Evolutionary conservation across 148 eudicot genomes (phyloP).

Genomic region (Vaccinium darrowii): DNA sequence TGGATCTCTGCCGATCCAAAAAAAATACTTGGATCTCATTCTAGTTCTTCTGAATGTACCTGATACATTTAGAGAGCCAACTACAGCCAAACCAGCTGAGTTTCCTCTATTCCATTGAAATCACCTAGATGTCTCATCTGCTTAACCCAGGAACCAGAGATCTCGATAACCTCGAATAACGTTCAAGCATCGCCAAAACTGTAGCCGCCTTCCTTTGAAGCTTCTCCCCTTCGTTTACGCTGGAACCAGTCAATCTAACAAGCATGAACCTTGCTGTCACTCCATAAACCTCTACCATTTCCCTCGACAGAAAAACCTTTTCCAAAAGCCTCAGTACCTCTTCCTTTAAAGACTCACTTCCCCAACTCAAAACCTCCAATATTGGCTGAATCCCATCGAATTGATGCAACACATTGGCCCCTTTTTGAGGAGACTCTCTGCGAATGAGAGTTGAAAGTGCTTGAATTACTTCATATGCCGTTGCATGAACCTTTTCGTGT

Average conservation of each 20-base stretch:
- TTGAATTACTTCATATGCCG: slow-evolving; percentile 39
- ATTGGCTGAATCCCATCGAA: slow-evolving; percentile 20
- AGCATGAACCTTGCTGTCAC: slow-evolving; percentile 23
- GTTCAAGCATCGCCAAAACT: slow-evolving; percentile 37
- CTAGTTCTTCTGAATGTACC: not conserved
- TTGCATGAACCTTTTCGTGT: slow-evolving; percentile 25
- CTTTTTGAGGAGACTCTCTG: slow-evolving; percentile 30
- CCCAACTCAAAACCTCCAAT: slow-evolving; percentile 40
- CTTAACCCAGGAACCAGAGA: slow-evolving; percentile 18
- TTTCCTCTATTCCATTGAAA: not conserved
- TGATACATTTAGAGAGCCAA: not conserved
- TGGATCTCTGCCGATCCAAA: not conserved
- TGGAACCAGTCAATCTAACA: slow-evolving; percentile 22
- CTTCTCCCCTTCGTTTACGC: slow-evolving; percentile 28
- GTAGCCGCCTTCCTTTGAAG: slow-evolving; percentile 40
- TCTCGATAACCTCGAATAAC: slow-evolving; percentile 31
- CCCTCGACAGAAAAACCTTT: slow-evolving; percentile 30
- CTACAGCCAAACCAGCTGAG: not conserved
- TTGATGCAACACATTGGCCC: slow-evolving; percentile 38
- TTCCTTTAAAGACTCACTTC: slow-evolving; percentile 31
- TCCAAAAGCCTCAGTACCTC: slow-evolving; percentile 37
- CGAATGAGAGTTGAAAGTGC: slow-evolving; percentile 35
- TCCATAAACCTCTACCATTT: slow-evolving; percentile 36
- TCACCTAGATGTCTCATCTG: slow-evolving; percentile 6
- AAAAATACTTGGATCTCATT: not conserved